Conservation (phyloP, 2,329 filamentous ascomycete species). For the Diaporthe sp. region DNA sequence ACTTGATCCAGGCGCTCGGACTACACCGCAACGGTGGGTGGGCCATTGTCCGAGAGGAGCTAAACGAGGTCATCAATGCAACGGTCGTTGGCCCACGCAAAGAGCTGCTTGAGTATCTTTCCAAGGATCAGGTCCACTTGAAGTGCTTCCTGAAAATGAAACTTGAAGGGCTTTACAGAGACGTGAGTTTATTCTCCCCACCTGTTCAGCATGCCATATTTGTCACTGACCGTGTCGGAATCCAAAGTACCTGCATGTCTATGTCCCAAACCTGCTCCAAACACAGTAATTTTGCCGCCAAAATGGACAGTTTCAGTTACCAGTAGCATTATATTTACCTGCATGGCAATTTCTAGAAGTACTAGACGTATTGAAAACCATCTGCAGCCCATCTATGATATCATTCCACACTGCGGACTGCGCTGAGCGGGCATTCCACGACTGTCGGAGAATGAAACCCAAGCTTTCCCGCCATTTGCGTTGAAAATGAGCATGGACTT, state of each 20-base stretch:
- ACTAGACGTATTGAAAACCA: background rate
- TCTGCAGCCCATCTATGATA: too few species aligned
- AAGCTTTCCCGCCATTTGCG: background rate
- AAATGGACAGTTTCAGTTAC: too few species aligned
- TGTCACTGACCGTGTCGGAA: background rate
- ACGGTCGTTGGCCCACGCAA: background rate
- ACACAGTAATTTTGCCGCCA: background rate
- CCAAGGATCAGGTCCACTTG: background rate
- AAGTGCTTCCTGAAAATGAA: constrained; percentile 31
- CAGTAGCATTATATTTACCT: background rate
- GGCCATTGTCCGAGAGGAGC: constrained; percentile 22
- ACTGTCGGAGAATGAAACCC: background rate
- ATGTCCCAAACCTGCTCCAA: constrained; percentile 17
- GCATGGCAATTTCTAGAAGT: background rate
- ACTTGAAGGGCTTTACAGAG: constrained; percentile 22
- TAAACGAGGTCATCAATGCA: background rate
- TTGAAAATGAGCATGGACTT: background rate
- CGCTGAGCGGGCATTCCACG: background rate
- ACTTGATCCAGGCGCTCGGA: constrained; percentile 1
- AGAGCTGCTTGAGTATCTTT: constrained; percentile 3
- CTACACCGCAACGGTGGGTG: constrained; percentile 21
- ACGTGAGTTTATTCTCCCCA: background rate
- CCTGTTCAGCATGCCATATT: background rate
- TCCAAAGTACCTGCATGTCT: background rate
- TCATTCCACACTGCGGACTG: too few species aligned